phyloP scores from a whole-genome alignment of 1,284 basidiomycete genomes.

The Trichosporon asahii region DNA sequence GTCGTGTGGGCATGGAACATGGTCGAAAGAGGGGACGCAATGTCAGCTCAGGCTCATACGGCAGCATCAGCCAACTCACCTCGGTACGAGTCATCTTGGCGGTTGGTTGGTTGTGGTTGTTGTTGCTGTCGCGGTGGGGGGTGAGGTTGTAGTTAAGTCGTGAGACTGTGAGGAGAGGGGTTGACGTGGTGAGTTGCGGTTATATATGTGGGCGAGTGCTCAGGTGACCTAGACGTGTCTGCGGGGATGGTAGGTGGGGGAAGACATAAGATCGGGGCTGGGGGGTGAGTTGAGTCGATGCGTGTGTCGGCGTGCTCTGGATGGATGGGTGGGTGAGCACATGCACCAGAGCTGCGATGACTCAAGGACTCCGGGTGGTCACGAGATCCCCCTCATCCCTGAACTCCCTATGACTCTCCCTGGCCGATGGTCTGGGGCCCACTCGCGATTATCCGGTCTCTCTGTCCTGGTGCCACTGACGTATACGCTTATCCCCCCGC shows the following conservation, averaged over 20 bases:
- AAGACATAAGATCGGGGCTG: conserved; percentile 6
- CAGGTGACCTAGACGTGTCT: not conserved
- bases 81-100: conserved; percentile 30
- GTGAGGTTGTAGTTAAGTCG: conserved; percentile 11
- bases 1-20: not conserved
- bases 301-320: not conserved
- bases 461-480: not conserved
- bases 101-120: conserved; percentile 14
- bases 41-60: not conserved
- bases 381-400: not conserved
- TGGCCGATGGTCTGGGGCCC: not conserved
- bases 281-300: not conserved
- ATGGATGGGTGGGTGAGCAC: not conserved
- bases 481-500: not conserved
- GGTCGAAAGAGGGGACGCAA: not conserved
- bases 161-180: conserved; percentile 1
- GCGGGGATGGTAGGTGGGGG: conserved; percentile 1
- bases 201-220: conserved; percentile 2
- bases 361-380: conserved; percentile 2
- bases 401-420: not conserved
- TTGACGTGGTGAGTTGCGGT: not conserved
- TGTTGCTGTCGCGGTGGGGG: conserved; percentile 11
- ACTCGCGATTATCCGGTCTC: not conserved
- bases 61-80: conserved; percentile 15
- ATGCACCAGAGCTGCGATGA: not conserved